Evolutionary conservation across 2,329 filamentous ascomycete species (phyloP).

Genomic region (Cladophialophora immunda): DNA sequence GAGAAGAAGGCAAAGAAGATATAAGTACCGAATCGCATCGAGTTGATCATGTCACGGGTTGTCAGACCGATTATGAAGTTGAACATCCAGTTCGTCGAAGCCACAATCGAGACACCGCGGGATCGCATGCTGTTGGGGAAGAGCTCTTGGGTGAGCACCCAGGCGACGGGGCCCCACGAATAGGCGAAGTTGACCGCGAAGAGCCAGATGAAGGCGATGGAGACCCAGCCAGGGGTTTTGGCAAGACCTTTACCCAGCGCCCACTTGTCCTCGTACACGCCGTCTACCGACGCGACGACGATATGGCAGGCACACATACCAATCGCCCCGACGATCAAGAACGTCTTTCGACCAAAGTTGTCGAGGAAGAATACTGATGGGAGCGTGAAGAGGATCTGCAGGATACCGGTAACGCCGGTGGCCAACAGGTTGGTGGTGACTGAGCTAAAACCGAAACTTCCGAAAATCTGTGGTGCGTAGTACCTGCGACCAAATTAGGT

Average conservation of each 20-base stretch:
- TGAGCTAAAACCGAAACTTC: slow-evolving; percentile 44
- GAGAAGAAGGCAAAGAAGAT: slow-evolving; percentile 10
- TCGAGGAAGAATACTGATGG: slow-evolving; percentile 52
- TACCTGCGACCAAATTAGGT: slow-evolving; percentile 38
- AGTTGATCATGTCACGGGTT: neutral
- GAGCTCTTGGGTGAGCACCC: slow-evolving; percentile 52
- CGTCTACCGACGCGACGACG: slow-evolving; percentile 74
- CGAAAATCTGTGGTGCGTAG: slow-evolving; percentile 43
- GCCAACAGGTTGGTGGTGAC: slow-evolving; percentile 49
- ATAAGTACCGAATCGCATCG: neutral
- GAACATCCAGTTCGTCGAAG: slow-evolving; percentile 5
- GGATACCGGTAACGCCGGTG: slow-evolving; percentile 50
- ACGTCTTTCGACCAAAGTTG: slow-evolving; percentile 49
- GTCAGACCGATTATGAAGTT: slow-evolving; percentile 12
- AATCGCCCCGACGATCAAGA: slow-evolving; percentile 63
- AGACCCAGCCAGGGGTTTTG: slow-evolving; percentile 72
- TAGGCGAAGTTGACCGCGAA: slow-evolving; percentile 74
- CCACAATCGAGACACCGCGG: neutral
- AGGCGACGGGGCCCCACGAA: slow-evolving; percentile 48
- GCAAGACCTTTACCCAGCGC: slow-evolving; percentile 49
- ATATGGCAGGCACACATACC: slow-evolving; percentile 76
- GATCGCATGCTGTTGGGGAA: slow-evolving; percentile 49
- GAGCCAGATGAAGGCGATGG: slow-evolving; percentile 68
- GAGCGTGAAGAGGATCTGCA: slow-evolving; percentile 49
- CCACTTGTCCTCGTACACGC: slow-evolving; percentile 67